These are phyloP conservation scores for Fusarium falciforme DNA, from an alignment of 2,329 filamentous ascomycete species.

Conservation along the genomic window DNA sequence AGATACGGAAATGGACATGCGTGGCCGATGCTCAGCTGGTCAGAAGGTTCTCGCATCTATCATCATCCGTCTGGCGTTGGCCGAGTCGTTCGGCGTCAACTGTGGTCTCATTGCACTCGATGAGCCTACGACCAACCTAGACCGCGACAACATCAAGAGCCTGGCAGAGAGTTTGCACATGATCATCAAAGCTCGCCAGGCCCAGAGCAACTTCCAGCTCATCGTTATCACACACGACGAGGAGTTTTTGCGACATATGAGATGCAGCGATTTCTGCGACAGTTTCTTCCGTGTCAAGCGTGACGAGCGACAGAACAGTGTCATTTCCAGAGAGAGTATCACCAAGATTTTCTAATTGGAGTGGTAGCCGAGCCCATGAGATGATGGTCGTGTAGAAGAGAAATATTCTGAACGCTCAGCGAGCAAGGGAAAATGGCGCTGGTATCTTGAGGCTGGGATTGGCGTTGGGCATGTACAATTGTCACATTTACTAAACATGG, in stretches of 20 bases:
- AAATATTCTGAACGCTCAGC: slow-evolving; percentile 7
- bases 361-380: background rate
- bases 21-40: slow-evolving; percentile 93
- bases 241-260: slow-evolving; percentile 93
- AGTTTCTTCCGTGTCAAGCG: slow-evolving; percentile 89
- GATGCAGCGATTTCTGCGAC: slow-evolving; percentile 92
- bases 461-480: slow-evolving; percentile 17
- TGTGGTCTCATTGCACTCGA: slow-evolving; percentile 97
- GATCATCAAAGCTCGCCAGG: slow-evolving; percentile 85
- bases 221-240: slow-evolving; percentile 99
- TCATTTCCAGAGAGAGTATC: slow-evolving; percentile 79
- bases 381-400: background rate
- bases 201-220: slow-evolving; percentile 95
- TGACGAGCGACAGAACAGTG: slow-evolving; percentile 86
- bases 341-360: slow-evolving; percentile 55
- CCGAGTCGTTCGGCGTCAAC: slow-evolving; percentile 95
- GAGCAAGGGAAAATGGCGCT: background rate
- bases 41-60: slow-evolving; percentile 97
- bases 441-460: background rate
- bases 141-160: slow-evolving; percentile 92
- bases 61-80: slow-evolving; percentile 94
- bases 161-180: slow-evolving; percentile 85
- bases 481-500: background rate
- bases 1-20: slow-evolving; percentile 99
- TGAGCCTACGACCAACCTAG: slow-evolving; percentile 97